These are phyloP conservation scores for Arachis monticola DNA, from an alignment of 331 rosid species.

Conservation along the genomic window DNA sequence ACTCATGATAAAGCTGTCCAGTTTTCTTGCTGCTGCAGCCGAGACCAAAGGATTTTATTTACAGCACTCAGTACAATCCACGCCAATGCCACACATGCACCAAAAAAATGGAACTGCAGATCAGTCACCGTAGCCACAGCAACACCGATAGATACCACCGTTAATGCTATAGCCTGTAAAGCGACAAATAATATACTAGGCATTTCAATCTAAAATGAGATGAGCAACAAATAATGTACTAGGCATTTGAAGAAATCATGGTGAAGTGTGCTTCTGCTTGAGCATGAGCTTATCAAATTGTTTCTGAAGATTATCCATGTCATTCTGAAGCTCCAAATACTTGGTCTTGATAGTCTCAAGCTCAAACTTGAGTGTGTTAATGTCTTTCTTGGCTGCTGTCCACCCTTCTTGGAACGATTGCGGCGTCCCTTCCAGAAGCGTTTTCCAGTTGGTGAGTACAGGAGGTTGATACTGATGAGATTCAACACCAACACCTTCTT, in stretches of 20 bases:
- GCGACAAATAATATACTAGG: no score
- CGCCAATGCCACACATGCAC: no score
- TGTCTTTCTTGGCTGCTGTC: conserved; percentile 89
- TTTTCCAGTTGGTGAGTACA: conserved; percentile 67
- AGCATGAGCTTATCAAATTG: conserved; percentile 73
- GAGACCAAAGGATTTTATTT: no score
- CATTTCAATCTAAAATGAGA: no score
- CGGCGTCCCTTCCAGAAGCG: conserved; percentile 89
- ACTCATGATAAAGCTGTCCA: no score
- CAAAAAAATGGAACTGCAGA: no score
- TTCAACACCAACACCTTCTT: conserved; percentile 61
- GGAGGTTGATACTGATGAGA: conserved; percentile 78
- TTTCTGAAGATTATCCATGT: conserved; percentile 82
- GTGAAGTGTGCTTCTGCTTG: conserved; percentile 81
- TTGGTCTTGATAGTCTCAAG: conserved; percentile 83
- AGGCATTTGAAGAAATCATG: conserved; percentile 40
- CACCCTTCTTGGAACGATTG: conserved; percentile 99
- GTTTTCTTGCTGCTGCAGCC: no score
- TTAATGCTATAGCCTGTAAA: no score
- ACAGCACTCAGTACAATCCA: no score
- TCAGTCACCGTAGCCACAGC: no score
- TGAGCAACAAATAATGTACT: no score
- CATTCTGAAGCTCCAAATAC: conserved; percentile 85
- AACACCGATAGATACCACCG: no score
- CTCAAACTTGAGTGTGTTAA: conserved; percentile 86